phyloP scores from a whole-genome alignment of 257 asterid species.

The Catharanthus roseus region DNA sequence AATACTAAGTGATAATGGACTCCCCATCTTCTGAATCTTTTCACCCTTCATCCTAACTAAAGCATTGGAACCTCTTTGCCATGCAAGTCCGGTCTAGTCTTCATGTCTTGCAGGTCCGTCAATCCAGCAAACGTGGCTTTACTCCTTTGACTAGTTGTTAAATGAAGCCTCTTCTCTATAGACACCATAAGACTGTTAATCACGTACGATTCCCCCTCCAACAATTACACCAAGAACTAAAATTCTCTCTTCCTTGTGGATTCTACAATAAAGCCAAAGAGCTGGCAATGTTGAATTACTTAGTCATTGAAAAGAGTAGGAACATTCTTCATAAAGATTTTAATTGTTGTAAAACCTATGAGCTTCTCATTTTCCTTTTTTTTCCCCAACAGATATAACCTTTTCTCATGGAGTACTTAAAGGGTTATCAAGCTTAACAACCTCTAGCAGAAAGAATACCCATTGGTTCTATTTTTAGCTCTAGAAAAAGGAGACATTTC shows the following conservation, averaged over 20 bases:
- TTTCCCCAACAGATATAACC: background rate
- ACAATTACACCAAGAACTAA: background rate
- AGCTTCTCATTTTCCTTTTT: background rate
- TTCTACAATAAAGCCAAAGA: background rate
- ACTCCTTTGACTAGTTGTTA: background rate
- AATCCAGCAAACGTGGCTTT: background rate
- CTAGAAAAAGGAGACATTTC: background rate
- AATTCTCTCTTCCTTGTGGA: background rate
- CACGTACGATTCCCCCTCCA: background rate
- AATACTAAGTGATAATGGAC: background rate
- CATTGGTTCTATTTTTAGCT: background rate
- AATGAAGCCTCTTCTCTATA: background rate
- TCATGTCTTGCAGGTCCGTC: background rate
- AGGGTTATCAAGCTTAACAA: background rate
- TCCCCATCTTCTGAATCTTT: background rate
- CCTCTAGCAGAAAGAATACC: background rate
- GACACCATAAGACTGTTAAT: background rate
- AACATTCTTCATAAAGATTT: background rate
- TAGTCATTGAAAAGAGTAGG: background rate
- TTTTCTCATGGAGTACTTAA: background rate
- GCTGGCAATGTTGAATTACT: background rate
- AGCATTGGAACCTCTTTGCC: background rate
- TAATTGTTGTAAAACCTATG: background rate
- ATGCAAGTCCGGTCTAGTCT: background rate
- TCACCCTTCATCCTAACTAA: background rate